Conservation (phyloP, 371 early-diverging fungal genomes). For the Mucor circinelloides region DNA sequence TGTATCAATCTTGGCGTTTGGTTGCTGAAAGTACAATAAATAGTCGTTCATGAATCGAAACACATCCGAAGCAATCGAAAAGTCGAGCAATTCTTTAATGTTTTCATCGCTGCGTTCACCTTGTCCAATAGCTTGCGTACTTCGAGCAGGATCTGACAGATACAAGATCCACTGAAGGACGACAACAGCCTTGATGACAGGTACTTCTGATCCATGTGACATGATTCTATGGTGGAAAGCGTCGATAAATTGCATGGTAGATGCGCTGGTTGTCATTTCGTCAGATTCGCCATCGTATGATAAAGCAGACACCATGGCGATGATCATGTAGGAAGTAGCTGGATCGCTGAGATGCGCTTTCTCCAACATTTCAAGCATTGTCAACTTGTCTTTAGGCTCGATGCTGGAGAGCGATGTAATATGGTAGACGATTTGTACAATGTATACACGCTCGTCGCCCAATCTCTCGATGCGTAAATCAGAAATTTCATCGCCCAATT, state of each 20-base stretch:
- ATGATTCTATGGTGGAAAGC: conserved; percentile 34
- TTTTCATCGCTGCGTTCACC: conserved; percentile 61
- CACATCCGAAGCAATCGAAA: conserved; percentile 54
- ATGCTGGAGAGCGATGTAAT: conserved; percentile 55
- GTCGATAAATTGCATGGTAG: conserved; percentile 16
- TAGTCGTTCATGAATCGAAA: conserved; percentile 75
- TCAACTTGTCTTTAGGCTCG: conserved; percentile 49
- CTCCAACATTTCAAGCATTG: conserved; percentile 57
- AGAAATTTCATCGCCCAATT: conserved; percentile 49
- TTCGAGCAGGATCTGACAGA: conserved; percentile 48
- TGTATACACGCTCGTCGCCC: conserved; percentile 59
- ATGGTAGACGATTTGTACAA: conserved; percentile 63
- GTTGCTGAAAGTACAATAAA: conserved; percentile 62
- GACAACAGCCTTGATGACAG: conserved; percentile 64
- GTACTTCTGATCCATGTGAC: conserved; percentile 49
- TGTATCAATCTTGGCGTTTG: conserved; percentile 36
- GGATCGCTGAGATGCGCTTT: conserved; percentile 55
- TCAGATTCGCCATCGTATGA: conserved; percentile 23
- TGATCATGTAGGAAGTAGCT: conserved; percentile 55
- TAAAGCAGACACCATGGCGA: conserved; percentile 60
- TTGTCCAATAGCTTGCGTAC: conserved; percentile 29
- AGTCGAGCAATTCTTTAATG: conserved; percentile 60
- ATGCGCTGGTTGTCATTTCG: not conserved
- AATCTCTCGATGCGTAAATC: conserved; percentile 47
- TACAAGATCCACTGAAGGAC: conserved; percentile 68